These are phyloP conservation scores for Papilionanthe hybrid DNA, from an alignment of 116 monocot species.

Conservation along the genomic window DNA sequence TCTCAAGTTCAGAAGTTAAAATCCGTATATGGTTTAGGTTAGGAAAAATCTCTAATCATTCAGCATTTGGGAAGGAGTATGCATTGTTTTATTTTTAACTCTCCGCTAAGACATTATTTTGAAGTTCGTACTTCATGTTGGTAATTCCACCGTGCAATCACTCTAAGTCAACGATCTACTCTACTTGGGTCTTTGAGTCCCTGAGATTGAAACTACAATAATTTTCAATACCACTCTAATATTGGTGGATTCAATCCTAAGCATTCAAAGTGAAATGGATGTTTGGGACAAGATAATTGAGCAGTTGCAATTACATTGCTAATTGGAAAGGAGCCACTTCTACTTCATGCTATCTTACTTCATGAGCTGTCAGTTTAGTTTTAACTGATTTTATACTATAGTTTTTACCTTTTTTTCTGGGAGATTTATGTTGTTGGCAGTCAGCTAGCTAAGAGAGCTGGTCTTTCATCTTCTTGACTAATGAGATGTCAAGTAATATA, in stretches of 20 bases:
- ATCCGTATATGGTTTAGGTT: background rate
- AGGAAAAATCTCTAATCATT: background rate
- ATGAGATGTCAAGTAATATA: too few species aligned
- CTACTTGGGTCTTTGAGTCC: background rate
- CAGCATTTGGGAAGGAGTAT: background rate
- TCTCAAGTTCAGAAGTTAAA: background rate
- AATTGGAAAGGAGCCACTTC: too few species aligned
- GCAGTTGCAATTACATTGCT: too few species aligned
- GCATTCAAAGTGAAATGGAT: background rate
- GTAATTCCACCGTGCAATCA: background rate
- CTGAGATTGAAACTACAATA: background rate
- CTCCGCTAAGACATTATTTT: background rate
- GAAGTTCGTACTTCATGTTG: background rate
- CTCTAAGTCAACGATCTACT: background rate
- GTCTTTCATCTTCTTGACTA: too few species aligned
- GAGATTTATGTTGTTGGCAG: background rate
- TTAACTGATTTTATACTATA: too few species aligned
- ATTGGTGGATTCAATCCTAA: background rate
- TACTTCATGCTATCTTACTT: too few species aligned
- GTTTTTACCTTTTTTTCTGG: background rate
- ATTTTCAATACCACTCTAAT: background rate
- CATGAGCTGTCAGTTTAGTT: too few species aligned
- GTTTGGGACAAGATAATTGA: background rate
- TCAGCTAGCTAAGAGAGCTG: too few species aligned
- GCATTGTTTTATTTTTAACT: background rate